Conservation (phyloP, 768 basidiomycete species). For the Pleurotus ostreatus region DNA sequence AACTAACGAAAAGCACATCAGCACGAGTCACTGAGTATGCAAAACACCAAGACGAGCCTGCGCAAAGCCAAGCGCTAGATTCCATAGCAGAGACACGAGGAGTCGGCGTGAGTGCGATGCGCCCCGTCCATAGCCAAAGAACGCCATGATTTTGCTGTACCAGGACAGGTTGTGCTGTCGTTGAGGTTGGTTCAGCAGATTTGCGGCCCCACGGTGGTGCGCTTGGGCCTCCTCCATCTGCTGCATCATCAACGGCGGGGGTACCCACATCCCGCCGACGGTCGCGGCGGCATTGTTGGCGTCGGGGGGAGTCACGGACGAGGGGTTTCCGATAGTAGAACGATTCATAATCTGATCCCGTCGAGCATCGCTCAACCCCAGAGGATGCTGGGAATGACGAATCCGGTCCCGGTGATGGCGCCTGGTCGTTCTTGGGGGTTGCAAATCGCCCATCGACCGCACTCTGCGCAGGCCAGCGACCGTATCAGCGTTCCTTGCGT, state of each 20-base stretch:
- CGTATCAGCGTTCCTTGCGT: neutral
- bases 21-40: neutral
- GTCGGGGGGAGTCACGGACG: neutral
- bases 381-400: conserved; percentile 9
- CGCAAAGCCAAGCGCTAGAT: conserved; percentile 36
- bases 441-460: conserved; percentile 36
- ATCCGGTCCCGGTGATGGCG: conserved; percentile 5
- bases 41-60: conserved; percentile 36
- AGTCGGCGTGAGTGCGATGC: conserved; percentile 44
- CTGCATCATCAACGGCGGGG: conserved; percentile 5
- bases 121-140: conserved; percentile 50
- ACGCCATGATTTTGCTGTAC: conserved; percentile 23
- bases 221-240: conserved; percentile 5
- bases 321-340: neutral
- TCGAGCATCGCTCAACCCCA: neutral
- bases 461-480: conserved; percentile 26
- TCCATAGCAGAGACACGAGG: conserved; percentile 43
- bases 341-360: conserved; percentile 1
- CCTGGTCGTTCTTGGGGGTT: conserved; percentile 13
- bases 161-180: conserved; percentile 14
- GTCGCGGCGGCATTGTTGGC: neutral
- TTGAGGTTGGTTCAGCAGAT: conserved; percentile 13
- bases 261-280: conserved; percentile 2
- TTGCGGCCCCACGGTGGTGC: conserved; percentile 1
- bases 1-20: conserved; percentile 29